phyloP scores from a whole-genome alignment of 371 early-diverging fungal species.

The Paraphysoderma sedebokerense region DNA sequence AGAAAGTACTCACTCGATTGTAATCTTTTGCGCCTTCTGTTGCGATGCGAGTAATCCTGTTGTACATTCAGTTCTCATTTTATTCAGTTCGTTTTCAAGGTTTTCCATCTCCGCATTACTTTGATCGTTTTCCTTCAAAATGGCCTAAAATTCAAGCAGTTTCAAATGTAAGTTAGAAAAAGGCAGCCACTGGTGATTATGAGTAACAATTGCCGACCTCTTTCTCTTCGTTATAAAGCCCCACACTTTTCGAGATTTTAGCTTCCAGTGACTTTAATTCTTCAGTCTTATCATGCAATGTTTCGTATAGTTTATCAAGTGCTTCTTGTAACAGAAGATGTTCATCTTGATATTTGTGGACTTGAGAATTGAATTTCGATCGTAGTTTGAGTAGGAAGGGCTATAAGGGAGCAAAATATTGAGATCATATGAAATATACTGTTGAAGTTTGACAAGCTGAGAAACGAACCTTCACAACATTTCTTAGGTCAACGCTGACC shows the following conservation, averaged over 20 bases:
- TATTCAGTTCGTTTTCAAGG: constrained; percentile 17
- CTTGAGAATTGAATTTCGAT: background rate
- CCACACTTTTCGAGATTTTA: no score
- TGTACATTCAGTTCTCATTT: constrained; percentile 13
- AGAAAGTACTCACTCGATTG: constrained; percentile 14
- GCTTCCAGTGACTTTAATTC: no score
- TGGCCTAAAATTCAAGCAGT: background rate
- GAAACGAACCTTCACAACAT: constrained; percentile 12
- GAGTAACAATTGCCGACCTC: constrained; percentile 11
- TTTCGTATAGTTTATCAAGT: constrained; percentile 11
- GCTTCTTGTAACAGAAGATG: constrained; percentile 10
- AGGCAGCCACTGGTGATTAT: background rate
- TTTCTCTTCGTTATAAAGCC: constrained; percentile 21
- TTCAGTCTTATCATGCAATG: constrained; percentile 14
- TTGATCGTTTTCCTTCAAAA: constrained; percentile 6
- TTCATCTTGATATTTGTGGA: background rate
- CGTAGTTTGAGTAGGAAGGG: background rate
- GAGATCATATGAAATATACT: background rate
- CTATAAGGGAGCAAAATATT: background rate
- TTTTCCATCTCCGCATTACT: constrained; percentile 15
- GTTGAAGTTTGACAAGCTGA: background rate
- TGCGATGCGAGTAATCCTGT: constrained; percentile 9
- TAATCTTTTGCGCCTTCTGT: constrained; percentile 12
- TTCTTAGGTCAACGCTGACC: constrained; percentile 15
- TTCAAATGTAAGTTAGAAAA: background rate